Base-by-base conservation (phyloP, 495 filamentous ascomycete species). In the Aspergillus wentii region DNA sequence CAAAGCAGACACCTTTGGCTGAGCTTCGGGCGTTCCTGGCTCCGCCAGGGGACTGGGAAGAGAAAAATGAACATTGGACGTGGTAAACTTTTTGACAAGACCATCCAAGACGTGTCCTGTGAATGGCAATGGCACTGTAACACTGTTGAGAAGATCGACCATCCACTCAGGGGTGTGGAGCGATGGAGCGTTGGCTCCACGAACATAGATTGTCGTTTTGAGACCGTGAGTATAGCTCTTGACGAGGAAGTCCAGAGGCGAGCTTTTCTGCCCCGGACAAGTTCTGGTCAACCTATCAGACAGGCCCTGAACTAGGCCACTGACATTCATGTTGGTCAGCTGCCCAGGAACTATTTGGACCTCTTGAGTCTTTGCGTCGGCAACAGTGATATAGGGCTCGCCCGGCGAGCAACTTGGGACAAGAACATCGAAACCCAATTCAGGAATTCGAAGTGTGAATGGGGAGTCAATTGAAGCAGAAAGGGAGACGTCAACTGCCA, bases 221-320 rank as follows among this genome's bases (percentile, higher is more conserved):
- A 82, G 64, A 27, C 89, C 89, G 41, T 86, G 75, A 34, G 96
- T 79, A 56, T 92, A 98, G 39, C 77, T 78, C 11, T 75, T 78
- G 18, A 98, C 71, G 13, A 98, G 66, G n/a, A 75, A 64, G 51
- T 98, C 92, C 36, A 98, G 68, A 1, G 92, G 91, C 1, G 92
- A 96, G 9, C 75, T 79, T 13, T 79, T 62, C 7, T 78, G 78
- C 30, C 79, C 68, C 0, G 92, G 92, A 45, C 92, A 98, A 15
- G 64, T 63, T 5, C 59, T 69, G 8, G 77, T 85, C 18, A 98
- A 65, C 13, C 75, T 59, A 25, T 84, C 71, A 3, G 92, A 85
- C 8, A 98, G 63, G 30, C 79, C 68, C 17, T 65, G 68, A 31
- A 96, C 74, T 23, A 87, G 51, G 2, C 83, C 87, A 19, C 72